These are phyloP conservation scores for Ceratocystis papillata DNA, from an alignment of 2,329 filamentous ascomycete species.

Conservation along the genomic window DNA sequence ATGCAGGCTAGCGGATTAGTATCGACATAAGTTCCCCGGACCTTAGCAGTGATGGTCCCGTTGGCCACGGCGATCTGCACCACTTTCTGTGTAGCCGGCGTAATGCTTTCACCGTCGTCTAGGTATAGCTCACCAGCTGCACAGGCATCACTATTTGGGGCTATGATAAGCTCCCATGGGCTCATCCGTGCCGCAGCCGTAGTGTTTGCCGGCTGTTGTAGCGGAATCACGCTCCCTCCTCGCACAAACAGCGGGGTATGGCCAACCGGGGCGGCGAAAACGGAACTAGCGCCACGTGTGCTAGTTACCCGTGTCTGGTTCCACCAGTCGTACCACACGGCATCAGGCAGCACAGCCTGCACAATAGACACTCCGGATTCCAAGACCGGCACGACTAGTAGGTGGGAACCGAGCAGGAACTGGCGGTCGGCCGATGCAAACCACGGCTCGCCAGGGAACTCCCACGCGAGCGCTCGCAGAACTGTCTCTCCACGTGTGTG, in stretches of 20 bases:
- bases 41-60: conserved; percentile 39
- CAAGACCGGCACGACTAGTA: conserved; percentile 42
- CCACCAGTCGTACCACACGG: conserved; percentile 44
- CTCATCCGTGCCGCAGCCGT: conserved; percentile 52
- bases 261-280: conserved; percentile 26
- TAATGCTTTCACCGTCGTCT: conserved; percentile 62
- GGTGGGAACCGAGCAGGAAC: conserved; percentile 40
- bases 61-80: conserved; percentile 40
- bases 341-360: conserved; percentile 38
- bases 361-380: conserved; percentile 37
- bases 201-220: conserved; percentile 50
- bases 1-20: conserved; percentile 49
- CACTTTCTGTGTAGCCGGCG: conserved; percentile 45
- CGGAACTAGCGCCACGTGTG: conserved; percentile 23
- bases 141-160: conserved; percentile 49
- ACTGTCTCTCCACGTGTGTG: conserved; percentile 51
- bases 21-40: conserved; percentile 45
- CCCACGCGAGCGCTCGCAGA: conserved; percentile 60
- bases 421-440: conserved; percentile 40
- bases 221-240: conserved; percentile 54
- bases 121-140: conserved; percentile 61
- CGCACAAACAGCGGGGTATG: conserved; percentile 58
- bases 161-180: conserved; percentile 61
- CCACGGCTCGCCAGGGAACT: conserved; percentile 47
- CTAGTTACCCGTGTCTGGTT: conserved; percentile 36